phyloP scores from a whole-genome alignment of 352 stramenopile genomes.

The Phytophthora chlamydospora region DNA sequence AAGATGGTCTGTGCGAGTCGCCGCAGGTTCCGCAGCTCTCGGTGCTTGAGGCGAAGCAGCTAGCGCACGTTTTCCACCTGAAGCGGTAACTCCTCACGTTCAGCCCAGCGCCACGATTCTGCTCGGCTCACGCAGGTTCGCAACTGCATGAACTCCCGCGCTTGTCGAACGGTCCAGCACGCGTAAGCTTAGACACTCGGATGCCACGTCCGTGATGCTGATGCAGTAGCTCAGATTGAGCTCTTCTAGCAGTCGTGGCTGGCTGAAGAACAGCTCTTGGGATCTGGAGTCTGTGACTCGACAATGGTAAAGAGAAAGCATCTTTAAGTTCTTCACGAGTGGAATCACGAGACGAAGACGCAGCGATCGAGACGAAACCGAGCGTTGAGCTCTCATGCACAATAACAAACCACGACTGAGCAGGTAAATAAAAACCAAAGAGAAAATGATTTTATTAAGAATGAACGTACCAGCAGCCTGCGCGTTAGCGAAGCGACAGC shows the following conservation, averaged over 20 bases:
- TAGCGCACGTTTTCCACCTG: slow-evolving; percentile 87
- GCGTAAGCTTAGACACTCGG: slow-evolving; percentile 68
- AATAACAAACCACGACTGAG: no score
- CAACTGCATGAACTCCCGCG: no score
- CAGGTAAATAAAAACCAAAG: no score
- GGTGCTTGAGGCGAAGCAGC: slow-evolving; percentile 92
- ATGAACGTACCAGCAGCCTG: no score
- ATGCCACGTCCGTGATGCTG: slow-evolving; percentile 51
- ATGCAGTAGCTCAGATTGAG: slow-evolving; percentile 63
- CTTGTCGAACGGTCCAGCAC: no score
- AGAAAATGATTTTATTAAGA: no score
- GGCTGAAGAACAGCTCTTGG: slow-evolving; percentile 52
- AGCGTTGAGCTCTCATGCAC: no score
- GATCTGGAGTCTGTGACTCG: slow-evolving; percentile 46
- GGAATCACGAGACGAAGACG: slow-evolving; percentile 43
- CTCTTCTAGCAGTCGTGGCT: slow-evolving; percentile 57
- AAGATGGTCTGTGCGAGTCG: slow-evolving; percentile 91
- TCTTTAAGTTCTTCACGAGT: slow-evolving; percentile 49
- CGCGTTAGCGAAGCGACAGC: no score
- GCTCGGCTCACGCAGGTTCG: no score
- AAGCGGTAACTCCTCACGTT: slow-evolving; percentile 86
- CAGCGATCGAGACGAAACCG: slow-evolving; percentile 59
- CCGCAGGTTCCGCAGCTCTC: slow-evolving; percentile 91
- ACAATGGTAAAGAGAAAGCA: slow-evolving; percentile 52
- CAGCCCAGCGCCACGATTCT: no score